Evolutionary conservation across 768 basidiomycete genomes (phyloP).

Genomic region (Termitomyces sp.): DNA sequence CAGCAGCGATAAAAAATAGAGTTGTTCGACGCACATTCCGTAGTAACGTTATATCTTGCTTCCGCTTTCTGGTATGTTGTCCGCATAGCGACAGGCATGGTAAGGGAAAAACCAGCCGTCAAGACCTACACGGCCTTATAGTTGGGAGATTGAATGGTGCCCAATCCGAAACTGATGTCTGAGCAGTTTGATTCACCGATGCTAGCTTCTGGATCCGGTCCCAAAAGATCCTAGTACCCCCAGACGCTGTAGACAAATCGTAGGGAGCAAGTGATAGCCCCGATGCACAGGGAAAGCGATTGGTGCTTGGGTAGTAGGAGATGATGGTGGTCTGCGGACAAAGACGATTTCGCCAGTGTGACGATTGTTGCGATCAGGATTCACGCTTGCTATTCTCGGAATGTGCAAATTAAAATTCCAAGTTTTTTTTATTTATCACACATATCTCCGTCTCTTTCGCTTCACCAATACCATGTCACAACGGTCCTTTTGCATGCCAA

Average conservation of each 20-base stretch:
- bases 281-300: neutral
- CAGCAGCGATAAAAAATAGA: slow-evolving; percentile 6
- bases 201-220: slow-evolving; percentile 10
- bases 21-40: slow-evolving; percentile 39
- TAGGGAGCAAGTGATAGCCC: neutral
- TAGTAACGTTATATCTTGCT: slow-evolving; percentile 53
- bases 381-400: slow-evolving; percentile 15
- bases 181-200: slow-evolving; percentile 15
- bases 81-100: slow-evolving; percentile 47
- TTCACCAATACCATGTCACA: neutral
- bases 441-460: slow-evolving; percentile 28
- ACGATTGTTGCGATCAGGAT: slow-evolving; percentile 17
- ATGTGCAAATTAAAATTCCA: slow-evolving; percentile 12
- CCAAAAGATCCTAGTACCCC: neutral
- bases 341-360: slow-evolving; percentile 12
- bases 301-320: slow-evolving; percentile 1
- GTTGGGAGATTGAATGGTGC: slow-evolving; percentile 11
- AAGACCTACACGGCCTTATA: slow-evolving; percentile 12
- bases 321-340: slow-evolving; percentile 17
- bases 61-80: slow-evolving; percentile 42
- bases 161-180: slow-evolving; percentile 17
- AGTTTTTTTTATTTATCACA: slow-evolving; percentile 20
- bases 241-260: neutral
- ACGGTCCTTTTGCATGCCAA: neutral
- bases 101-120: slow-evolving; percentile 16